Base-by-base conservation (phyloP, 306 rosid species). In the Quercus alba region DNA sequence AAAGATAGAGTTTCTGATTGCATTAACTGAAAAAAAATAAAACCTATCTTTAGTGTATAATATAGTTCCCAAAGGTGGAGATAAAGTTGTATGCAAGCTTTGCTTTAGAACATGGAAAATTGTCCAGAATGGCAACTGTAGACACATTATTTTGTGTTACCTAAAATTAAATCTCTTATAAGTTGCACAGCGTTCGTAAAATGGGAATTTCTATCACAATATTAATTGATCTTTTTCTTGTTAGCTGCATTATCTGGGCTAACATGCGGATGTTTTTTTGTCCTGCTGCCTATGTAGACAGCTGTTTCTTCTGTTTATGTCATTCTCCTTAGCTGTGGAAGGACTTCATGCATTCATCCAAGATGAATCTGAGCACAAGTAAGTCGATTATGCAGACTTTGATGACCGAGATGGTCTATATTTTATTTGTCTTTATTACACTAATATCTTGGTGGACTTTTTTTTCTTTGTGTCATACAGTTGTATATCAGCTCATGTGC, bases 291-390 rank as follows among this genome's bases (percentile, higher is more conserved):
- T 89, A 87, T 91, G 86, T 95, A 95, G 99, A 90, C 99, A 95
- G 99, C 98, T 95, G 82, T 95, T 95, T 88, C 97, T 95, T 79
- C 78, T 95, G 97, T 95, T 95, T 77, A 88, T 95, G 97, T 89
- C 99, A 30, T 95, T 95, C 86, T 95, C 99, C 85, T 84, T 95
- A 78, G 98, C 98, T 11, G 98, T 95, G 83, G 99, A 95, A 89
- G 99, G 93, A 11, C 99, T 95, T 69, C 99, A 95, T 77, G 94
- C 98, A 11, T 95, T 93, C 86, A 90, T 93, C 77, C 97, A 95
- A 90, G 99, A 96, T 86, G 99, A 96, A 89, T 93, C 99, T 75
- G 99, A 96, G 73, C 99, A 96, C 97, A 96, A 91, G 99, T 95
- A 89, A 93, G 99, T 91, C 79, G 74, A 56, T 70, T 31, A 52